Conservation (phyloP, 2,329 filamentous ascomycete genomes). For the Fusarium pilosicola region DNA sequence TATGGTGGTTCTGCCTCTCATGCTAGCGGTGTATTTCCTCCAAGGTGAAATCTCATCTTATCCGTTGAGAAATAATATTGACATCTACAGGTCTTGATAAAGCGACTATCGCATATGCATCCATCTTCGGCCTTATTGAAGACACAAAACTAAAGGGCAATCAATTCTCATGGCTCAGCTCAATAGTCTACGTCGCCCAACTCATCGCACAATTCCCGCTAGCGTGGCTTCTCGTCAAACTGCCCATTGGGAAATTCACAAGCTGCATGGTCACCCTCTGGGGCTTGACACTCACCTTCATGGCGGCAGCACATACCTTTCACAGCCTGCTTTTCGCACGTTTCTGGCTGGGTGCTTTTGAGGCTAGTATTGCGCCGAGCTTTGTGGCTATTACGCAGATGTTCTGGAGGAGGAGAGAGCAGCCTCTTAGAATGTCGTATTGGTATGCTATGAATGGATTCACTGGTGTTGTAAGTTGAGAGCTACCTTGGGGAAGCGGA, state of each 20-base stretch:
- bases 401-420: slow-evolving; percentile 50
- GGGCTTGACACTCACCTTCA: slow-evolving; percentile 63
- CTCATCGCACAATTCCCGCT: slow-evolving; percentile 61
- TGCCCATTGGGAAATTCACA: slow-evolving; percentile 65
- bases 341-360: slow-evolving; percentile 58
- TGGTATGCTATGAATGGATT: slow-evolving; percentile 37
- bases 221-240: slow-evolving; percentile 63
- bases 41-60: neutral
- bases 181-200: slow-evolving; percentile 49
- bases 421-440: slow-evolving; percentile 41
- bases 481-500: rapidly evolving
- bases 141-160: slow-evolving; percentile 59
- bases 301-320: slow-evolving; percentile 62
- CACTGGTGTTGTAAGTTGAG: slow-evolving; percentile 14
- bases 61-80: rapidly evolving
- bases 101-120: slow-evolving; percentile 64
- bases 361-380: slow-evolving; percentile 54
- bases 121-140: slow-evolving; percentile 69
- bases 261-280: slow-evolving; percentile 61
- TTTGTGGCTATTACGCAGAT: slow-evolving; percentile 49
- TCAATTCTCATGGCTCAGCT: slow-evolving; percentile 73
- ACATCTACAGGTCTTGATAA: slow-evolving; percentile 40
- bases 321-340: slow-evolving; percentile 56
- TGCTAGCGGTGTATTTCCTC: slow-evolving; percentile 35
- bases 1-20: slow-evolving; percentile 32